Base-by-base conservation (phyloP, 2,329 filamentous ascomycete species). In the Pyrenophora teres region DNA sequence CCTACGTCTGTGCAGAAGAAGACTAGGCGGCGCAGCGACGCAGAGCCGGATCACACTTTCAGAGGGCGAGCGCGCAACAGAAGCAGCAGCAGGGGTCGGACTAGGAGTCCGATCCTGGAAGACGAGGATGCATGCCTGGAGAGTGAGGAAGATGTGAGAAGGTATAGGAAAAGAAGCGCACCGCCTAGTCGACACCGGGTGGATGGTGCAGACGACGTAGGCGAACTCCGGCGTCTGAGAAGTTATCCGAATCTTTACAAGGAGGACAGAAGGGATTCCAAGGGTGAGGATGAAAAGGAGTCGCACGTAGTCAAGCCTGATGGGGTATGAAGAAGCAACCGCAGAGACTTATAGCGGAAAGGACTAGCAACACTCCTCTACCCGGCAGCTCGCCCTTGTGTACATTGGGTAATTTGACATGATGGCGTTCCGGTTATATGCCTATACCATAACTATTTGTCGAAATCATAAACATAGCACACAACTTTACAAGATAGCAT, bases 191-290 rank as follows among this genome's bases (percentile, higher is more conserved):
- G 70, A 44, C 58, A 63, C 39, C 65, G 72, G 51, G 45, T 59
- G 3, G 57, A 62, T 10, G 56, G 36, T 4, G 52, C 52, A 16
- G 59, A 60, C 9, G 57, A 62, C 9, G 54, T 57, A 15, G 55
- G 40, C 2, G 56, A 62, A 36, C 35, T 70, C n/a, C 65, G 76
- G 50, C 57, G 73, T 51, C 68, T 73, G 57, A 68, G 76, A 46
- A 78, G 69, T 45, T 67, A 71, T 40, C 67, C 69, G 31, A 72
- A 74, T 41, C 33, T 70, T 40, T 68, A 72, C 50, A 56, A 48
- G 21, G 48, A 52, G 32, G 59, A 58, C 13, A 58, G 60, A 39
- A 52, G 59, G 40, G 59, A 61, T 33, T 63, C 64, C 0, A 59
- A 63, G 40, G 42, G 40, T 6, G 50, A 50, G 21, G 16, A 6